Base-by-base conservation (phyloP, 768 basidiomycete genomes). In the Pisolithus microcarpus region DNA sequence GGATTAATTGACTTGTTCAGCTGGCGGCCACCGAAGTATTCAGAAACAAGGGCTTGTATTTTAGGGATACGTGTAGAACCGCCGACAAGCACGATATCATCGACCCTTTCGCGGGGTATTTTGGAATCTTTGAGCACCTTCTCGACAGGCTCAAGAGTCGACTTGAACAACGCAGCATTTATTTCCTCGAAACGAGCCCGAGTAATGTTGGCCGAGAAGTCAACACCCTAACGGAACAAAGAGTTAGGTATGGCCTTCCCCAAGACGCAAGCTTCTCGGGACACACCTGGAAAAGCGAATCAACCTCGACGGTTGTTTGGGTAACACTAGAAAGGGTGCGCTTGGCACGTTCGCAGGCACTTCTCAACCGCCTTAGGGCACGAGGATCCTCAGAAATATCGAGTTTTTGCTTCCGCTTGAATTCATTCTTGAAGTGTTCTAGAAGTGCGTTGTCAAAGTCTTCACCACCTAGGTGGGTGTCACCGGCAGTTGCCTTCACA, bases 1-100 rank as follows among this genome's bases (percentile, higher is more conserved):
- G 96, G 96, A 82, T 99, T 99, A 77, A 99, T 99, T 53, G 93
- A 96, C 81, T 99, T 99, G 85, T 98, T 98, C 67, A 97, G 75
- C 69, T 94, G 90, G 63, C 95, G 92, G 55, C 92, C 93, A 70
- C 90, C 90, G 70, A 99, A 99, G 81, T 85, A 95, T 70, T 99
- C 96, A 52, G 94, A 97, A 48, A 99, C 96, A 53, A 99, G 85
- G 26, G 93, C 81, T 74, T 97, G 94, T 60, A 99, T 90, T 79
- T 97, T 97, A 58, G 96, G 96, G 67, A 99, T 99, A 83, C 96
- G 96, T 62, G 96, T 99, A 52, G 96, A 99, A 57, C 96, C 96
- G 77, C 96, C 96, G 58, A 99, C 96, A 53, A 99, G 91, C 69
- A 99, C 96, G 58, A 99, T 98, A 64, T 99, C 96, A 67, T 98